A percentile compares a stretch with the other conserved stretches of the same genome.
Conservation (phyloP, 2,329 filamentous ascomycete genomes). For the Parastagonospora nodorum region DNA sequence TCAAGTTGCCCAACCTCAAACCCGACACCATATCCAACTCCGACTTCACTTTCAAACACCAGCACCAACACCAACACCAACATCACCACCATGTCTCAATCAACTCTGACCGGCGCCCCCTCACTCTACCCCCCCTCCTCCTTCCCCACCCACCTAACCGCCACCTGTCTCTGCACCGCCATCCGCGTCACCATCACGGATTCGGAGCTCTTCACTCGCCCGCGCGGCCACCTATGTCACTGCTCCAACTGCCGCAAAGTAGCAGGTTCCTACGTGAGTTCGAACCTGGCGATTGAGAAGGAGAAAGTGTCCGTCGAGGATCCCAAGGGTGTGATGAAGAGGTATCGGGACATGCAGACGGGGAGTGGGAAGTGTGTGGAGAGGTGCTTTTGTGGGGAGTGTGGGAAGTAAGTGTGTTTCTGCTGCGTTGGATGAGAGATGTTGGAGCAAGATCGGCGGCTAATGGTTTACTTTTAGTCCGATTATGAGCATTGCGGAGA, state of each 20-base stretch:
- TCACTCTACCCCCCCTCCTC: neutral
- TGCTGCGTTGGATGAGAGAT: neutral
- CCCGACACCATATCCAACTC: neutral
- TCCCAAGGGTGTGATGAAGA: conserved; percentile 51
- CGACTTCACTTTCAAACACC: neutral
- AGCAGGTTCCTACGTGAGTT: conserved; percentile 50
- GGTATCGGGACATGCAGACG: conserved; percentile 53
- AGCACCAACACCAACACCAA: neutral
- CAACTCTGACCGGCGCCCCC: neutral
- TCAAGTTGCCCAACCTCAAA: neutral
- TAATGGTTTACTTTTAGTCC: conserved; percentile 44
- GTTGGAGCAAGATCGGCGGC: neutral
- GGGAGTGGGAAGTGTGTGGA: conserved; percentile 53
- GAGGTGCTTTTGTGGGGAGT: conserved; percentile 57
- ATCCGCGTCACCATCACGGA: conserved; percentile 57
- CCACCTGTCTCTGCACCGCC: conserved; percentile 54
- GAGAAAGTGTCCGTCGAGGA: conserved; percentile 55
- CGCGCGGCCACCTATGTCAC: conserved; percentile 54
- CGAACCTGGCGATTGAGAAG: conserved; percentile 50
- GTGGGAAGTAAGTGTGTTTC: conserved; percentile 33
- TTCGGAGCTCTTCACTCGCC: conserved; percentile 51
- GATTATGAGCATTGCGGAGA: conserved; percentile 52
- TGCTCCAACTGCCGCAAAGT: conserved; percentile 59
- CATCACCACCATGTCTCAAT: neutral
- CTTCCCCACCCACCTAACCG: neutral